Evolutionary conservation across 2,329 filamentous ascomycete genomes (phyloP), one percentile per base, ranked within the genome.

Genomic region (Tolypocladium ovalisporum): DNA sequence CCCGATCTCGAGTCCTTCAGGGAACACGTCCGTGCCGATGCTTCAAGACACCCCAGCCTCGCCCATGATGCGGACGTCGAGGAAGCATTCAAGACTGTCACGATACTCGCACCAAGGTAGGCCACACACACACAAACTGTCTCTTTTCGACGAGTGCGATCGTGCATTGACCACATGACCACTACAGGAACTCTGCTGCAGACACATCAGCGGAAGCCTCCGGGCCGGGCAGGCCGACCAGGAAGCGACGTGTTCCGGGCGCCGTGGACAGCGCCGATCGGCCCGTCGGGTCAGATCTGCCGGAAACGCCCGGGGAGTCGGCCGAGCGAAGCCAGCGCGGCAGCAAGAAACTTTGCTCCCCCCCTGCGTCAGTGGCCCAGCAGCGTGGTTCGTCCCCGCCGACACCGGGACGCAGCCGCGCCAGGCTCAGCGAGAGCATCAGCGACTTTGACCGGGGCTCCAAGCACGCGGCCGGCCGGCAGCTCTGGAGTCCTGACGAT

Each of bases 401-500:
- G 5, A 64, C 61, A 17, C 62, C 52, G 35, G 62, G 56, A 24
- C 61, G 58, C 3, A 61, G 61, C 12, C 62, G 61, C 22, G 60
- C 60, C 3, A 57, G 60, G 37, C 59, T 54, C 13, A 56, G 29
- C 12, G 61, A 64, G 7, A 39, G 39, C n/a, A 32, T 22, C 2
- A 56, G 56, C 34, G 65, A 67, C 19, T 65, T 66, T 56, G 64
- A 65, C n/a, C 64, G 67, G 9, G 65, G 62, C 0, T 54, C 61
- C 34, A 66, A 66, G 47, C 64, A 64, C 5, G 35, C 57, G 1
- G 55, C 61, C 3, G 62, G 62, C 6, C 59, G 67, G 0, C 65
- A 66, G 29, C 67, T 72, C 0, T 71, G 68, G 68, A 62, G 54
- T 1, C 64, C 67, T 0, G 61, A 67, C 3, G 66, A 68, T 34